Evolutionary conservation across 2,329 filamentous ascomycete genomes (phyloP).

Genomic region (Botrytis cinerea): DNA sequence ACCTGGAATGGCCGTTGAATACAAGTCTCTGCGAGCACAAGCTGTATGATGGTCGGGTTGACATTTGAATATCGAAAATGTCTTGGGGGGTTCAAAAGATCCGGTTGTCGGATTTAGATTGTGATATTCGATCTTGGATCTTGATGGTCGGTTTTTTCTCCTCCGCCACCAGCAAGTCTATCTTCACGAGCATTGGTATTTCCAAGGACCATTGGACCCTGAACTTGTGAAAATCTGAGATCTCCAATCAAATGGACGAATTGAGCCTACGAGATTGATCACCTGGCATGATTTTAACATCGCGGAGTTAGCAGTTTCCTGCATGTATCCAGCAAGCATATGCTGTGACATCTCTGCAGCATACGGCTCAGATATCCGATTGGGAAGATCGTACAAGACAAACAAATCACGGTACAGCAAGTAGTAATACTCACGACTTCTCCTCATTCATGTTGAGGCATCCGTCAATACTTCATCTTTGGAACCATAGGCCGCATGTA

Average conservation of each 20-base stretch:
- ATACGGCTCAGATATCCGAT: slow-evolving; percentile 1
- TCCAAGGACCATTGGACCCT: background rate
- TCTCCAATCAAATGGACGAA: background rate
- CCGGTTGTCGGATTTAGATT: background rate
- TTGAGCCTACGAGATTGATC: background rate
- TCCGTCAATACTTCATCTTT: background rate
- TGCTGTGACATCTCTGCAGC: slow-evolving; percentile 3
- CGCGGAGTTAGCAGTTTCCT: background rate
- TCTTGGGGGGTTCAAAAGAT: background rate
- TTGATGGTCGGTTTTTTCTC: background rate
- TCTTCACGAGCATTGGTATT: background rate
- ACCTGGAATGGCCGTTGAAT: background rate
- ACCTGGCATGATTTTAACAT: background rate
- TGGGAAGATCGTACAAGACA: background rate
- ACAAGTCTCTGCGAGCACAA: background rate
- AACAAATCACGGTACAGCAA: background rate
- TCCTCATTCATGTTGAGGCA: background rate
- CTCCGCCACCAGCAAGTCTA: background rate
- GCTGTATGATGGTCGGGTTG: background rate
- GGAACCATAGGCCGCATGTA: slow-evolving; percentile 4
- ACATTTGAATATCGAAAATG: background rate
- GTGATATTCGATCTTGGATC: background rate
- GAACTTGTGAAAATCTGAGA: background rate
- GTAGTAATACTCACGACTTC: background rate
- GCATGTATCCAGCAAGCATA: slow-evolving; percentile 13